These are phyloP conservation scores for Scenedesmus sp. DNA, from an alignment of 163 green algal species.

Conservation along the genomic window DNA sequence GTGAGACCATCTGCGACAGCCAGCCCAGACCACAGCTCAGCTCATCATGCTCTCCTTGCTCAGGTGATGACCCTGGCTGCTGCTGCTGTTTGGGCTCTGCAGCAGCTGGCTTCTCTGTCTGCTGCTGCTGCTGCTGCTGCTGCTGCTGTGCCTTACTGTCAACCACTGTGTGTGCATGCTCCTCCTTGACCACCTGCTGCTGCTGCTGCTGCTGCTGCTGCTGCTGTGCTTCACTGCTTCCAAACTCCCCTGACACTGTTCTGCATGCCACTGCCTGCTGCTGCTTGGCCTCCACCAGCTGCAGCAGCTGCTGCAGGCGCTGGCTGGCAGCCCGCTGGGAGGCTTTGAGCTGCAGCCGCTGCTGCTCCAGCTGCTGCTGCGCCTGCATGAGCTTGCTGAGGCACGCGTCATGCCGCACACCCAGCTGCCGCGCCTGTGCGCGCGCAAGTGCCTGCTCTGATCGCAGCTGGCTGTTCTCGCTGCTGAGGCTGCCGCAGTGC, in stretches of 20 bases:
- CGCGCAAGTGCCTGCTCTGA: neutral
- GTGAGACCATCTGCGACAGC: neutral
- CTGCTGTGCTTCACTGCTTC: neutral
- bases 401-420: neutral
- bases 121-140: neutral
- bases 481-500: constrained; percentile 10
- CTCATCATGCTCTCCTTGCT: neutral
- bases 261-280: neutral
- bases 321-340: neutral
- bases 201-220: neutral
- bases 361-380: constrained; percentile 32
- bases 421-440: neutral
- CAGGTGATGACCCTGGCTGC: neutral
- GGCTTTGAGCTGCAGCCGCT: neutral
- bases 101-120: neutral
- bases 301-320: neutral
- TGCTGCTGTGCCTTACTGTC: neutral
- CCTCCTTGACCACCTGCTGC: neutral
- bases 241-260: neutral
- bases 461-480: neutral
- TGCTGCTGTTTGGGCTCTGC: neutral
- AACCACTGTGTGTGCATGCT: too few relatives aligned
- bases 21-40: neutral
- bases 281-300: constrained; percentile 12
- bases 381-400: constrained; percentile 33